Evolutionary conservation across 805 yeast species (phyloP).

Genomic region (Kluyveromyces nonfermentans): DNA sequence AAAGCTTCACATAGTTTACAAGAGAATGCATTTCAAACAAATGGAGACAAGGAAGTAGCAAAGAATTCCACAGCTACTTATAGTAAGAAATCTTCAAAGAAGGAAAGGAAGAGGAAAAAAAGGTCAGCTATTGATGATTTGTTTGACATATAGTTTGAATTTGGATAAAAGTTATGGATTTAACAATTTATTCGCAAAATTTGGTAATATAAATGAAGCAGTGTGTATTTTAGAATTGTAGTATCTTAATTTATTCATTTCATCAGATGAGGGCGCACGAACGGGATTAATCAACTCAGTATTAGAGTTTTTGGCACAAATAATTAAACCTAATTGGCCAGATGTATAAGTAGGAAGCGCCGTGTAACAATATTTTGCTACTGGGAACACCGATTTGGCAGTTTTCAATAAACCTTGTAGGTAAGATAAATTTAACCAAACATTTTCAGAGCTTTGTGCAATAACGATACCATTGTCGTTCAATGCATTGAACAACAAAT

Average conservation of each 20-base stretch:
- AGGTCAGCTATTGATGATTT: conserved; percentile 64
- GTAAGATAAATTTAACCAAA: conserved; percentile 59
- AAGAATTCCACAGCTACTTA: not conserved
- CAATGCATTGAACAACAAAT: conserved; percentile 54
- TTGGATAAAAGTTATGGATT: not conserved
- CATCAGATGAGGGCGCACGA: conserved; percentile 40
- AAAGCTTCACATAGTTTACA: not conserved
- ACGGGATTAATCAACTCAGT: conserved; percentile 42
- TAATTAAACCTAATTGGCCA: conserved; percentile 75
- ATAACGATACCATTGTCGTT: conserved; percentile 59
- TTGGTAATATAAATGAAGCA: conserved; percentile 70
- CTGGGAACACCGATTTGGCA: conserved; percentile 47
- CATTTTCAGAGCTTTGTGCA: conserved; percentile 69
- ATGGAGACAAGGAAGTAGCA: not conserved
- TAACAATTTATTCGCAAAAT: conserved; percentile 49
- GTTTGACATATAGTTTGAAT: conserved; percentile 40
- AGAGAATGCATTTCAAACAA: not conserved
- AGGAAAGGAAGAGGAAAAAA: conserved; percentile 37
- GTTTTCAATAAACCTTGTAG: conserved; percentile 38
- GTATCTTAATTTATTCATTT: conserved; percentile 46
- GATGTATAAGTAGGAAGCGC: conserved; percentile 84
- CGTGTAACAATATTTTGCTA: conserved; percentile 61
- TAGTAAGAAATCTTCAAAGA: conserved; percentile 16
- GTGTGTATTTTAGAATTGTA: conserved; percentile 59
- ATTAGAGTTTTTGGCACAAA: conserved; percentile 50